Evolutionary conservation across 495 filamentous ascomycete genomes (phyloP), one percentile per base, ranked within the genome.

Genomic region (Barbatosphaeria neglecta): DNA sequence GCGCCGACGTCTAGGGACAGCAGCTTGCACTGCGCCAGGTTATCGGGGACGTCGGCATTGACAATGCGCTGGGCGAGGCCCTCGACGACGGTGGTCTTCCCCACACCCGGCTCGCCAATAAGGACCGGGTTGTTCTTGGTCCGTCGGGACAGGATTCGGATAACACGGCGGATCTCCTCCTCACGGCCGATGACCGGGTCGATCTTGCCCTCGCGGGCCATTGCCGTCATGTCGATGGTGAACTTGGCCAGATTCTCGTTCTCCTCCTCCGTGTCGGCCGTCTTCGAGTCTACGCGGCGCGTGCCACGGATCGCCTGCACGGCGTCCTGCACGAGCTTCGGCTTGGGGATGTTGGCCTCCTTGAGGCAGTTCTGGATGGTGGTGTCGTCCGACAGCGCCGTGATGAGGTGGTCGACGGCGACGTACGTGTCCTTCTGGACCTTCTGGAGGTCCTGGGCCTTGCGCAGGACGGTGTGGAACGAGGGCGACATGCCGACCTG

Each of bases 51-150:
- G 72, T 97, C 92, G 37, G 84, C 77, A 54, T 98, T 95, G 66
- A 96, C 87, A 44, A 98, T 97, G 22, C 92, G 82, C 56, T 81
- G 84, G 8, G 92, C 92, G n/a, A 98, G 75, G 54, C 92, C 93
- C 70, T 98, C 92, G 24, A 96, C 90, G 43, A 98, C 88, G 3
- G 92, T 96, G 11, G 92, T 98, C 71, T 98, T 98, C 53, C 92
- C 92, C 15, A 98, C 92, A 81, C 92, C 92, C 8, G 92, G 92
- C 62, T 97, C 92, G 63, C 92, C 92, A 47, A 79, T 77, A 49
- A 98, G 75, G 15, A 96, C 92, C 3, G 92, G 92, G 60, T 98
- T 98, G 72, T 98, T 98, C 77, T 98, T 98, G 41, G 92, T 97
- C 53, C 92, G 78, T 52, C 92, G 76, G 11, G 87, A 92, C 20